Conservation (phyloP, 73 alveolate genomes). For the Paramecium sexaurelia region DNA sequence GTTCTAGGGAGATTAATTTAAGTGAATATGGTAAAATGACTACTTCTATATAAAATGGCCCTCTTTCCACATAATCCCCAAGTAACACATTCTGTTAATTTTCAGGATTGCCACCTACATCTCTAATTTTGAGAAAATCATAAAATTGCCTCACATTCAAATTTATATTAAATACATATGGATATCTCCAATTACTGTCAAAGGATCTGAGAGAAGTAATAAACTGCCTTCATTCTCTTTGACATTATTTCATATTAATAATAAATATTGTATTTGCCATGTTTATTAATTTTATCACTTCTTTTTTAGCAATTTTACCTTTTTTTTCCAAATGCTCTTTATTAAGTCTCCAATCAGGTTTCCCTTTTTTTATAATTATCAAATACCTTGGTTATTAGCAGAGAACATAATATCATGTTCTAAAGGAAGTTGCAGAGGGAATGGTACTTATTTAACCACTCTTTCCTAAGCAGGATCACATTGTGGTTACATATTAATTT, state of each 20-base stretch:
- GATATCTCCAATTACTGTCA: slow-evolving; percentile 88
- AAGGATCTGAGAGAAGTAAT: slow-evolving; percentile 75
- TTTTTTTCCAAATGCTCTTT: slow-evolving; percentile 41
- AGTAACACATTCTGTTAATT: slow-evolving; percentile 67
- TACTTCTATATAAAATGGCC: slow-evolving; percentile 76
- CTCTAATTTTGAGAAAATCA: slow-evolving; percentile 80
- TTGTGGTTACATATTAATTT: background rate
- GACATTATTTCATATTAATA: background rate
- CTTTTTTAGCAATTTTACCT: slow-evolving; percentile 45
- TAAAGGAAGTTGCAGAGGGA: slow-evolving; percentile 46
- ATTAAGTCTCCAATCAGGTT: slow-evolving; percentile 45
- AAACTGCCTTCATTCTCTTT: slow-evolving; percentile 83
- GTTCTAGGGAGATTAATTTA: slow-evolving; percentile 62
- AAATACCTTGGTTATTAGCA: background rate
- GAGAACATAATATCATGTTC: slow-evolving; percentile 44
- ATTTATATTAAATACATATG: slow-evolving; percentile 64
- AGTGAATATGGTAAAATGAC: slow-evolving; percentile 67
- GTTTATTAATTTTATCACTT: slow-evolving; percentile 6
- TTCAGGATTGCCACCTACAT: slow-evolving; percentile 87
- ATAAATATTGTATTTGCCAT: slow-evolving; percentile 48
- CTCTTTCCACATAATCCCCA: slow-evolving; percentile 86
- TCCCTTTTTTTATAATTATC: background rate
- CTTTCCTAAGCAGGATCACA: slow-evolving; percentile 46
- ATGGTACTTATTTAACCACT: slow-evolving; percentile 19
- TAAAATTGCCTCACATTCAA: slow-evolving; percentile 65